Evolutionary conservation across 768 basidiomycete genomes (phyloP), one percentile per base, ranked within the genome.

Genomic region (Cystofilobasidium capitatum): DNA sequence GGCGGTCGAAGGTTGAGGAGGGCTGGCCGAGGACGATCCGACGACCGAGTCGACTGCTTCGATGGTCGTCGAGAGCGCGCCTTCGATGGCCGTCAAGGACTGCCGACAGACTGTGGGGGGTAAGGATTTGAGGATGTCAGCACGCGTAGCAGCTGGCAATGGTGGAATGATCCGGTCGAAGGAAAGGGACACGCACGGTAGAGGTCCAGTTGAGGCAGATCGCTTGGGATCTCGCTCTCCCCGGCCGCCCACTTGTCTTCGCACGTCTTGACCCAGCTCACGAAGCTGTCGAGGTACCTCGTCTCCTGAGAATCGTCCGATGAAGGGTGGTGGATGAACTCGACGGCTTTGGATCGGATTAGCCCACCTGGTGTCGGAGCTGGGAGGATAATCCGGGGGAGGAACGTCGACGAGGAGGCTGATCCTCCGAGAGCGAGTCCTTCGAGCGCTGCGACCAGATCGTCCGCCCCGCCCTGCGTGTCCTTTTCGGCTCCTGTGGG

Each of bases 21-120:
- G 29, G 47, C 26, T 71, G 39, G 26, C 9, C 42, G 6, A 70
- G 68, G 2, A 31, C 0, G 60, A 42, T 1, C 37, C 39, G 14
- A 69, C 70, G 45, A 91, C 82, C 0, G 76, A 77, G 65, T 97
- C 91, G 0, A 97, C 86, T 0, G 91, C 91, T 77, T 94, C 87
- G 75, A 16, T 65, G 55, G 58, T 63, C 0, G 90, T 86, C 0
- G 88, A 89, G 0, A 91, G 73, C 0, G 90, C 88, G 0, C 89
- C 89, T 74, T 87, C 83, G 39, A 94, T 86, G 0, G 91, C 89
- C 36, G 83, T 80, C 1, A 90, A 75, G 7, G 89, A 89, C 58
- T 81, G 82, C 0, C 86, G 84, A 71, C 87, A 90, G n/a, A 94
- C 89, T 68, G 33, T 26, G 3, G 8, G 12, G 20, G n/a, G 0